A percentile compares a stretch with the other conserved stretches of the same genome.
These are phyloP conservation scores for Chrysosporium keratinophilum DNA, from an alignment of 2,329 filamentous ascomycete genomes.

Conservation along the genomic window DNA sequence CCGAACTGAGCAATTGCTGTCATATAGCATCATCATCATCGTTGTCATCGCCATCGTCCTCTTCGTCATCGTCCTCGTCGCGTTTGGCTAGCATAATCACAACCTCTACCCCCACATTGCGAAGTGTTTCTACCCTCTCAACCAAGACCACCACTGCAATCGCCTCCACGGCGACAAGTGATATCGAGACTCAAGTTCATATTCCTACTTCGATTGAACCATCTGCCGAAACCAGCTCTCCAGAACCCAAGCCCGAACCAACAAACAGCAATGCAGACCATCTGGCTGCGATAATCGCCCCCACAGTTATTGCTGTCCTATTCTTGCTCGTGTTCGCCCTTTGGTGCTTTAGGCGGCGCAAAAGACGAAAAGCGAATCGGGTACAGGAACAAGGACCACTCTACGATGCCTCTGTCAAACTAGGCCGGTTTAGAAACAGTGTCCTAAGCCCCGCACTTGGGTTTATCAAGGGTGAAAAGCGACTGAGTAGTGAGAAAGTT, in stretches of 20 bases:
- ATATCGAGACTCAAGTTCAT: not conserved
- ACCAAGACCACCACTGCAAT: not conserved
- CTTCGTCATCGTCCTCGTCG: no score
- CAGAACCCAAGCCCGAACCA: not conserved
- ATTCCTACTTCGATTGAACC: not conserved
- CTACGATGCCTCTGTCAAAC: not conserved
- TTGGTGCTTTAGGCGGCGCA: constrained; percentile 6
- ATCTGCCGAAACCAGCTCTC: not conserved
- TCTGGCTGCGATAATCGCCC: constrained; percentile 2
- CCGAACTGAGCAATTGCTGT: no score
- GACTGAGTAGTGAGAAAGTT: not conserved
- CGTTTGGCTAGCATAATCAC: not conserved
- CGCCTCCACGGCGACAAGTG: not conserved
- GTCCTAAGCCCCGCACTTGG: not conserved
- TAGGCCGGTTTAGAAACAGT: not conserved
- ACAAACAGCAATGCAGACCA: not conserved
- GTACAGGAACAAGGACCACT: not conserved
- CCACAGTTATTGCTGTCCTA: not conserved
- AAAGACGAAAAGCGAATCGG: not conserved
- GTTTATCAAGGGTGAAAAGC: not conserved
- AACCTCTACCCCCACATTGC: not conserved
- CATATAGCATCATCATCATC: no score
- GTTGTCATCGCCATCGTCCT: no score
- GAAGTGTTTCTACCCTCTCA: not conserved
- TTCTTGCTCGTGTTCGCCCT: not conserved